phyloP scores from a whole-genome alignment of 2,329 filamentous ascomycete genomes.

The Claviceps sp. region DNA sequence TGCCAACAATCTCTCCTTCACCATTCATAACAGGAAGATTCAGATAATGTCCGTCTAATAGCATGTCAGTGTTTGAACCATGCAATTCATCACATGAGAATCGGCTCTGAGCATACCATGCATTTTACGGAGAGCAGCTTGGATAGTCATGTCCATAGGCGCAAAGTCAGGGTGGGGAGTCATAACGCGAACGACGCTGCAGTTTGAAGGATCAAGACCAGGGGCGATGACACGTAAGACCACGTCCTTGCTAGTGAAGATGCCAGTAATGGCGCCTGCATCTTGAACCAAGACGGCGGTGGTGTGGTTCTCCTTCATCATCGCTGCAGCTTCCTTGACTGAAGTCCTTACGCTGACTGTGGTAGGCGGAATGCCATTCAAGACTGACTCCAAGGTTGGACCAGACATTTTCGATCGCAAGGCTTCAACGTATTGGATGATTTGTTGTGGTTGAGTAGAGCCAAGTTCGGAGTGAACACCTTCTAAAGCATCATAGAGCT shows the following conservation, averaged over 20 bases:
- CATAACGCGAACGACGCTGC: conserved; percentile 98
- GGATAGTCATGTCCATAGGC: conserved; percentile 97
- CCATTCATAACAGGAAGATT: conserved; percentile 99
- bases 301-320: conserved; percentile 99
- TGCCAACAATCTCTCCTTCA: conserved; percentile 90
- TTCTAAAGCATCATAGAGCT: conserved; percentile 93
- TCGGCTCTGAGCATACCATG: conserved; percentile 52
- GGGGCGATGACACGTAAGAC: conserved; percentile 96
- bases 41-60: conserved; percentile 84
- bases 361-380: conserved; percentile 82
- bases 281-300: conserved; percentile 94
- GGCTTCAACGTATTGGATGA: conserved; percentile 97
- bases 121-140: conserved; percentile 97
- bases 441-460: conserved; percentile 91
- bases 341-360: conserved; percentile 94
- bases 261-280: conserved; percentile 92
- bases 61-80: conserved; percentile 5
- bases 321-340: conserved; percentile 82
- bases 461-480: conserved; percentile 96
- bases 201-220: conserved; percentile 83
- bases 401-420: conserved; percentile 94
- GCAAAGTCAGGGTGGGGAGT: conserved; percentile 98
- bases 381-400: conserved; percentile 84
- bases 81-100: background rate
- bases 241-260: conserved; percentile 99